Evolutionary conservation across 257 asterid species (phyloP).

Genomic region (Solanum chmielewskii): DNA sequence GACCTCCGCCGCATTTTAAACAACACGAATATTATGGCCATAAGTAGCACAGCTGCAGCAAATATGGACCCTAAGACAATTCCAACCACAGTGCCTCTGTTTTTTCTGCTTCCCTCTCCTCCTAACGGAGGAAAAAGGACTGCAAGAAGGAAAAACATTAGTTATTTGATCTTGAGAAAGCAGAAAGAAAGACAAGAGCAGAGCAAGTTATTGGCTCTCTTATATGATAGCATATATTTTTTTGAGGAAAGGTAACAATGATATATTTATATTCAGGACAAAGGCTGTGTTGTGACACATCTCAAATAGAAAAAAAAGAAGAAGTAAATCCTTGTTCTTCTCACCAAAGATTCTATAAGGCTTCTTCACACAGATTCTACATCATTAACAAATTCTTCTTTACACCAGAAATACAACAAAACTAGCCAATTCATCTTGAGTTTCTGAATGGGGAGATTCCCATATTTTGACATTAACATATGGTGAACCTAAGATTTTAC

Average conservation of each 20-base stretch:
- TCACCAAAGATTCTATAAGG: neutral
- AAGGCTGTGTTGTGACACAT: neutral
- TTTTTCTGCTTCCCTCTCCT: constrained; percentile 5
- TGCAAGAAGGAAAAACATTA: constrained; percentile 1
- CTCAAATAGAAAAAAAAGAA: neutral
- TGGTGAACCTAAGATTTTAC: neutral
- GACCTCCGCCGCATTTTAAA: constrained; percentile 4
- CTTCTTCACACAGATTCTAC: neutral
- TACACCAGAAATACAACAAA: neutral
- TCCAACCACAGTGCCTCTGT: constrained; percentile 35
- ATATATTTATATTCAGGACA: neutral
- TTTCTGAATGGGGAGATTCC: neutral
- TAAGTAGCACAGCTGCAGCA: constrained; percentile 12
- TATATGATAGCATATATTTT: neutral
- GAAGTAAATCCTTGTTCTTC: neutral
- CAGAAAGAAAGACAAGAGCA: neutral
- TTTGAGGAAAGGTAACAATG: neutral
- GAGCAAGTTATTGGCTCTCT: neutral
- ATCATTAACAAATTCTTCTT: neutral
- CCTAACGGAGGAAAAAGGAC: constrained; percentile 29
- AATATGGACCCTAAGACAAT: constrained; percentile 22
- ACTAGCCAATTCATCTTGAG: neutral
- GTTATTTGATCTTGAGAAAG: neutral
- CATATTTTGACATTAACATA: neutral
- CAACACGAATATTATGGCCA: constrained; percentile 7